These are phyloP conservation scores for Physcomitrellopsis africana DNA, from an alignment of 225 moss, liverwort and hornwort species.

Conservation along the genomic window DNA sequence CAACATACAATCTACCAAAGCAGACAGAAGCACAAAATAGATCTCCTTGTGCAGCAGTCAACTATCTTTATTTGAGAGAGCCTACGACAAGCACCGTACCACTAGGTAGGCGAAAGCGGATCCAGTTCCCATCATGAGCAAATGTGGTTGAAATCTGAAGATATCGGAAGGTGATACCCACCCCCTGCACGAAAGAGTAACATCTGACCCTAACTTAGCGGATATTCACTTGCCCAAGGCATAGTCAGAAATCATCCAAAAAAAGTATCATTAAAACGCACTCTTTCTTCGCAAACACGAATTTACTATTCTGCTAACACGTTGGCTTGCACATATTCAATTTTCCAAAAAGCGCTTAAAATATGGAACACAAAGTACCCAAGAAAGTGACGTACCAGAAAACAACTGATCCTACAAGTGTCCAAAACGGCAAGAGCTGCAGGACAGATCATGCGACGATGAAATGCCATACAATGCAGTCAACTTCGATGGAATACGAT, in stretches of 20 bases:
- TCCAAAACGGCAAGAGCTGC: slow-evolving; percentile 80
- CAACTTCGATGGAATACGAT: background rate
- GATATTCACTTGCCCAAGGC: background rate
- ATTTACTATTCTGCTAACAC: slow-evolving; percentile 1
- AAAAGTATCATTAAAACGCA: background rate
- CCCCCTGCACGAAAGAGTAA: slow-evolving; percentile 56
- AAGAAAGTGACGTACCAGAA: slow-evolving; percentile 65
- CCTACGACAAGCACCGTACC: slow-evolving; percentile 40
- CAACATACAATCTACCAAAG: background rate
- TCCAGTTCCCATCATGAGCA: slow-evolving; percentile 75
- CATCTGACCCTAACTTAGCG: background rate
- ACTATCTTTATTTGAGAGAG: background rate
- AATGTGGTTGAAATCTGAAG: slow-evolving; percentile 79
- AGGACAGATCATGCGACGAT: slow-evolving; percentile 1
- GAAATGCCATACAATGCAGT: background rate
- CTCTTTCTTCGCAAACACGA: background rate
- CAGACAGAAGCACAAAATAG: background rate
- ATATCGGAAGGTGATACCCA: slow-evolving; percentile 80
- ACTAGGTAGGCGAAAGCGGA: slow-evolving; percentile 92
- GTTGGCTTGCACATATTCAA: background rate
- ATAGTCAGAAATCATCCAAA: background rate
- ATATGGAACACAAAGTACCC: background rate
- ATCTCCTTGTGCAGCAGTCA: background rate
- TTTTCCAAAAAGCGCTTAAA: background rate
- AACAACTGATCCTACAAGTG: slow-evolving; percentile 64